Evolutionary conservation across 2,329 filamentous ascomycete species (phyloP).

Genomic region (Cytospora paraplurivora): DNA sequence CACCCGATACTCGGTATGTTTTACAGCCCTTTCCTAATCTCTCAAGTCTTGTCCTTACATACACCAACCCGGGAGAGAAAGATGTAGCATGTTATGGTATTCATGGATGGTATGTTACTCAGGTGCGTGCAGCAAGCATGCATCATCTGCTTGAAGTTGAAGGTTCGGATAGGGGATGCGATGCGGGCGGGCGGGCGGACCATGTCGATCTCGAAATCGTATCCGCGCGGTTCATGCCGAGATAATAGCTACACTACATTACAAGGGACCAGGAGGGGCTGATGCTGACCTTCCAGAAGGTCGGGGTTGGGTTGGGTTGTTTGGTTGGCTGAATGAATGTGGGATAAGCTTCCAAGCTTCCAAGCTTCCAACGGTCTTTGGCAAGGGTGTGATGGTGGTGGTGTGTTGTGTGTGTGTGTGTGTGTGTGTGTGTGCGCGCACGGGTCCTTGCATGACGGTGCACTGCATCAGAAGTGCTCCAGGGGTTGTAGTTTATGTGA

Average conservation of each 20-base stretch:
- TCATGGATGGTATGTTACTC: too few species aligned
- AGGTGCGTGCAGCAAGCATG: too few species aligned
- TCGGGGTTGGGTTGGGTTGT: background rate
- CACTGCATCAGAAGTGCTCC: background rate
- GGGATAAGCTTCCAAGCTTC: background rate
- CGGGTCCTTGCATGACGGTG: constrained; percentile 13
- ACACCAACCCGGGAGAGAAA: too few species aligned
- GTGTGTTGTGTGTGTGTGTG: background rate
- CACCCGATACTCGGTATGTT: too few species aligned
- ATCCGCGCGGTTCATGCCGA: background rate
- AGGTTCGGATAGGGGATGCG: too few species aligned
- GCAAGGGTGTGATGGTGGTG: background rate
- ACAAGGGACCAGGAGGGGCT: background rate
- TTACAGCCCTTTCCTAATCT: too few species aligned
- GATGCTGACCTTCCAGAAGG: constrained; percentile 1
- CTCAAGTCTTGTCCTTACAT: too few species aligned
- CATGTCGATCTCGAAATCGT: background rate
- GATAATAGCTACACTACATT: background rate
- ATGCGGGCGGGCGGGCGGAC: too few species aligned
- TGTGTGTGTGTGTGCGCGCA: background rate
- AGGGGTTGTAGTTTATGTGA: background rate
- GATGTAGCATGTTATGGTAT: too few species aligned
- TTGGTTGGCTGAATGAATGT: background rate
- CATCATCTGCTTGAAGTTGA: too few species aligned
- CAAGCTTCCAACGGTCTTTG: too few species aligned